phyloP scores from a whole-genome alignment of 768 basidiomycete genomes.

The Rhizopogon vesiculosus region DNA sequence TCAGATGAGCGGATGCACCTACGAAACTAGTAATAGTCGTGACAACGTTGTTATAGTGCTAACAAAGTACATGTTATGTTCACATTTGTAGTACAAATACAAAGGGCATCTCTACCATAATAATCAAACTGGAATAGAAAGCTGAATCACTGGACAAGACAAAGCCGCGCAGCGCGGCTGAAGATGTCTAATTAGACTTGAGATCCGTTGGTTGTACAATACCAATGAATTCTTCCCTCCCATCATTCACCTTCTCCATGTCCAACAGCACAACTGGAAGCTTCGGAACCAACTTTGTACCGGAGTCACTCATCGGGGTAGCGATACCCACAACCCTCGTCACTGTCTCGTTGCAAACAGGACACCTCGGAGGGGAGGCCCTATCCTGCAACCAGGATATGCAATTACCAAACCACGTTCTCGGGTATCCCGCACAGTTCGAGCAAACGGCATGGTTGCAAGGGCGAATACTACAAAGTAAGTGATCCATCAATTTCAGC shows the following conservation, averaged over 20 bases:
- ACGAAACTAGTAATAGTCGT: not conserved
- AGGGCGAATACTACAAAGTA: not conserved
- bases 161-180: no score
- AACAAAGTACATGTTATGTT: no score
- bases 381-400: not conserved
- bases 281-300: not conserved
- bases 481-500: not conserved
- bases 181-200: no score
- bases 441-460: not conserved
- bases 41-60: no score
- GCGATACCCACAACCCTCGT: not conserved
- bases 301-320: not conserved
- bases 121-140: no score
- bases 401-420: no score
- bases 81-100: no score
- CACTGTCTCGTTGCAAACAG: not conserved
- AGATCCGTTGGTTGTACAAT: not conserved
- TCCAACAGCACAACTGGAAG: not conserved
- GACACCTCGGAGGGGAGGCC: not conserved
- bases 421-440: not conserved
- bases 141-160: no score
- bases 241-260: not conserved
- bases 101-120: no score
- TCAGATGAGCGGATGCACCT: slow-evolving; percentile 26
- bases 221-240: not conserved